Percentiles rank a stretch among this genome's conserved stretches.
Evolutionary conservation across 192 early-diverging fungal species (phyloP).

Genomic region (Umbelopsis ramanniana): DNA sequence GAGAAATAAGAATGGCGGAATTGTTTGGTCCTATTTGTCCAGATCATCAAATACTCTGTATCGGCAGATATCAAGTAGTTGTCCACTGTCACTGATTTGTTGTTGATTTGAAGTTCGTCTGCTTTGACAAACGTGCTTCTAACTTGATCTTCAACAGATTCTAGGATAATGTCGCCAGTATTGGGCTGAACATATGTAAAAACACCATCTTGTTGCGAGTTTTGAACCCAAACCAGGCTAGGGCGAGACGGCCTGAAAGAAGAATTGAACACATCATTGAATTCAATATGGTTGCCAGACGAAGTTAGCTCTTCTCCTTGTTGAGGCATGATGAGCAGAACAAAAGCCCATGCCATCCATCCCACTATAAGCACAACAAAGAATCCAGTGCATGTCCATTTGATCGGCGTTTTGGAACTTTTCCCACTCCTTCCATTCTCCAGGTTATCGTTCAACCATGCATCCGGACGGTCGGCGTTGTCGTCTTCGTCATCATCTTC

Average conservation of each 20-base stretch:
- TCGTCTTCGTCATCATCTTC: conserved; percentile 6
- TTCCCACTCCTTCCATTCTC: background rate
- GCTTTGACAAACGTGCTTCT: conserved; percentile 31
- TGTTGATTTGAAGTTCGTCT: conserved; percentile 28
- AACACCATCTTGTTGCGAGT: conserved; percentile 34
- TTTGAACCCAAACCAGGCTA: conserved; percentile 29
- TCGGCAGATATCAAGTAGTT: conserved; percentile 71
- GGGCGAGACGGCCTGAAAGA: conserved; percentile 26
- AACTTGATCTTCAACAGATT: conserved; percentile 33
- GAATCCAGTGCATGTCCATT: conserved; percentile 31
- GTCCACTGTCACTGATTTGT: conserved; percentile 18
- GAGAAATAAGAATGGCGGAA: conserved; percentile 89
- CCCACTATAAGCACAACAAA: conserved; percentile 23
- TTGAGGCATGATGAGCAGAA: conserved; percentile 14
- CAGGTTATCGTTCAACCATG: background rate
- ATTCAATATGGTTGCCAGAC: background rate
- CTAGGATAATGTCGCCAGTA: conserved; percentile 36
- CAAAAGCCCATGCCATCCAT: conserved; percentile 33
- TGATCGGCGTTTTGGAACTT: background rate
- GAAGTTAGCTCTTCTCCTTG: background rate
- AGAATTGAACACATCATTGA: conserved; percentile 31
- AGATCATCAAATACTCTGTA: conserved; percentile 77
- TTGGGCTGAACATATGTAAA: conserved; percentile 34
- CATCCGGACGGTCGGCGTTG: background rate
- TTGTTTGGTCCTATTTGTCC: conserved; percentile 64